Base-by-base conservation (phyloP, 768 basidiomycete species). In the Tricholoma saponaceum region DNA sequence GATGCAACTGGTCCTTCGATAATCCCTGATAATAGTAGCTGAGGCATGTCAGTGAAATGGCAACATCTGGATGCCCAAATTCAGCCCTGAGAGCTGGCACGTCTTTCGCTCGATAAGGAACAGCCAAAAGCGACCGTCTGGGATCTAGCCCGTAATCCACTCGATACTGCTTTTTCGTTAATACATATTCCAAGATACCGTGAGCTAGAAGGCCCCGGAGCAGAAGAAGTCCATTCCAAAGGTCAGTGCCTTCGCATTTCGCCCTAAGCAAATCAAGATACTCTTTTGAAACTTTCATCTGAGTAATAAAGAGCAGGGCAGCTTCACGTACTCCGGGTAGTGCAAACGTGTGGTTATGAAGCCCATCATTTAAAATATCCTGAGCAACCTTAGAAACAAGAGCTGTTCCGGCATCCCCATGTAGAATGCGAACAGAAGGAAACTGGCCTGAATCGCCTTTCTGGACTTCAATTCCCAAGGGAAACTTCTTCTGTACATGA, bases 41-140 rank as follows among this genome's bases (percentile, higher is more conserved):
- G 28, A 83, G 64, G 53, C 75, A 82, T 0, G 81, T 82, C 52
- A 83, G 65, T 12, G 68, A 55, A 51, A 83, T 67, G 0, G 74
- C 71, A 5, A 81, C 69, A 22, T 83, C 82, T 0, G 81, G 82
- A 60, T 83, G 82, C 5, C 78, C 79, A 47, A 83, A 83, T 50
- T 83, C 80, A 35, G 81, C 74, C 26, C 74, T 68, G 12, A 67
- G 58, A 13, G 78, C 68, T 0, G 82, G 81, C 5, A 75, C 67
- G 50, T 83, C 82, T 59, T 81, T 83, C 0, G 81, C 82, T n/a
- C 76, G 70, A 55, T 79, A 83, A 0, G 82, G 82, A 0, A 83
- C 80, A 0, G 81, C 80, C 0, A 83, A 71, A 60, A 77, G 65
- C 1, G 79, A 74, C 3, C 82, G 73, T 5, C 47, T 58, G 1